Evolutionary conservation across 139 green algal genomes (phyloP).

Genomic region (Closterium sp.): DNA sequence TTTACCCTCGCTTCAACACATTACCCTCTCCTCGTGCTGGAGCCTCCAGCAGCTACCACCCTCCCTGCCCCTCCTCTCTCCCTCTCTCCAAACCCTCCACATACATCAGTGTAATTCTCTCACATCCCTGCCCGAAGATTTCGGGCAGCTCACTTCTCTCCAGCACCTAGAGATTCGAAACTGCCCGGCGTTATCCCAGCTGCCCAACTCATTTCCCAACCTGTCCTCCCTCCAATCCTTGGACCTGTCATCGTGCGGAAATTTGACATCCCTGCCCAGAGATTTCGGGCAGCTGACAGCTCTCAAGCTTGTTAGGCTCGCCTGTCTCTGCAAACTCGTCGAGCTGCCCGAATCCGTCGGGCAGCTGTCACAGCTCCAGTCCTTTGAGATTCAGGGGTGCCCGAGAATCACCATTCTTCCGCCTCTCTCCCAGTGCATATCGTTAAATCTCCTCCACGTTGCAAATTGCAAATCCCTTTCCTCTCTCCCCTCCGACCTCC

Average conservation of each 20-base stretch:
- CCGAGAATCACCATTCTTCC: background rate
- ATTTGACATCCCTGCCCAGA: background rate
- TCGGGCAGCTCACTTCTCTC: background rate
- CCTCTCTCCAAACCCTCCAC: background rate
- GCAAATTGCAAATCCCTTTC: background rate
- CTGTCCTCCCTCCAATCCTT: background rate
- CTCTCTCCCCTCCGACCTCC: background rate
- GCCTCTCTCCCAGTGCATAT: background rate
- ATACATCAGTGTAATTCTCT: background rate
- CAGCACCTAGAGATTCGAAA: background rate
- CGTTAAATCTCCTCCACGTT: background rate
- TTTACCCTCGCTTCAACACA: background rate
- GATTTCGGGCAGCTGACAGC: background rate
- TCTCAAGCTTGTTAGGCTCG: background rate
- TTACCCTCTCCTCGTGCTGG: background rate
- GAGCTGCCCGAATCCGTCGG: background rate
- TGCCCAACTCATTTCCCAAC: background rate
- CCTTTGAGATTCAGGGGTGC: background rate
- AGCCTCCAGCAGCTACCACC: background rate
- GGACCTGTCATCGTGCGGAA: background rate
- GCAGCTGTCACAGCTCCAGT: background rate
- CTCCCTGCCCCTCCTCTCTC: background rate
- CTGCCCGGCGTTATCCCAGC: background rate
- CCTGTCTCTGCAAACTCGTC: background rate
- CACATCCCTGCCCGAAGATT: background rate